Evolutionary conservation across 2,329 filamentous ascomycete species (phyloP).

Genomic region (Thielaviopsis ethacetica): DNA sequence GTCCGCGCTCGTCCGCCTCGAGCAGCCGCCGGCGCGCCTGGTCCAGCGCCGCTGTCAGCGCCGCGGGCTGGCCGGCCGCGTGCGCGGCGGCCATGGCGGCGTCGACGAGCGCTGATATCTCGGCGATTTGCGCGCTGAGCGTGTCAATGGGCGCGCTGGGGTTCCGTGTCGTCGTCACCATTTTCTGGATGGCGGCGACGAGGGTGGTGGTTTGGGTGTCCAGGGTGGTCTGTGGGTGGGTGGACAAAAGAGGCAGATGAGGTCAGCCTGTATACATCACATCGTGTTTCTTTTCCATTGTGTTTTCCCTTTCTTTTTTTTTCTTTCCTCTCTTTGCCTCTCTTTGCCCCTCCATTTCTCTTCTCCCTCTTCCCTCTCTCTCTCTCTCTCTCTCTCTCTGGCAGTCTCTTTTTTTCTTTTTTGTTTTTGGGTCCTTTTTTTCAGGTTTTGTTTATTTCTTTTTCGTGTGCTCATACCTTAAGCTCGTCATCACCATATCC

Average conservation of each 20-base stretch:
- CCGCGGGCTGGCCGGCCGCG: constrained; percentile 32
- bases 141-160: constrained; percentile 41
- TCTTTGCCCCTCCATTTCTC: too few relatives aligned
- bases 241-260: not conserved
- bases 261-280: constrained; percentile 5
- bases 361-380: too few relatives aligned
- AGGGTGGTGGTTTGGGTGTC: constrained; percentile 69
- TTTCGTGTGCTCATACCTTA: constrained; percentile 9
- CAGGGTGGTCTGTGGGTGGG: constrained; percentile 45
- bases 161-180: constrained; percentile 55
- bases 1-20: constrained; percentile 44
- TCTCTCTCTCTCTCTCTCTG: too few relatives aligned
- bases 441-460: not conserved
- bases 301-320: too few relatives aligned
- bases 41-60: constrained; percentile 39
- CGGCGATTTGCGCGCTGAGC: constrained; percentile 52
- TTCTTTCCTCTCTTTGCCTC: too few relatives aligned
- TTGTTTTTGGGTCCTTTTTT: too few relatives aligned
- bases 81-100: constrained; percentile 54
- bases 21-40: constrained; percentile 49
- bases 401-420: too few relatives aligned
- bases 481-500: constrained; percentile 10
- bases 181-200: constrained; percentile 65
- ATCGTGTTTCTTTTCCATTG: too few relatives aligned
- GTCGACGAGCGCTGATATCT: constrained; percentile 54